Conservation (phyloP, 2,329 filamentous ascomycete species). For the Claviceps purpurea region DNA sequence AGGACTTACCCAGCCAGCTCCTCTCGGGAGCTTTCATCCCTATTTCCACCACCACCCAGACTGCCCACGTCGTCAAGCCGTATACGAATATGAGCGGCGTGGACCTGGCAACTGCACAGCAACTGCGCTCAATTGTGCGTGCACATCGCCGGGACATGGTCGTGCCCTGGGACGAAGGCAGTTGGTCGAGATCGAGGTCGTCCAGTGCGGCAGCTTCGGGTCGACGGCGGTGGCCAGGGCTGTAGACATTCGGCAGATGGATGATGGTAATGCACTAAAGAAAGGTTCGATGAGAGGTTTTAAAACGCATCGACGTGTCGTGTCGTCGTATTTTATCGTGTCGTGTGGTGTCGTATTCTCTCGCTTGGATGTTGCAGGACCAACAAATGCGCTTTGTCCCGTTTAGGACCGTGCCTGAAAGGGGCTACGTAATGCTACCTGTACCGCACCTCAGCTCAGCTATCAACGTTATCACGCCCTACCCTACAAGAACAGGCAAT, state of each 20-base stretch:
- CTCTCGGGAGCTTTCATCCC: constrained; percentile 42
- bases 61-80: constrained; percentile 79
- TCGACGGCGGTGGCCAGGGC: background rate
- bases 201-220: constrained; percentile 7
- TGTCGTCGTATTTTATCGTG: background rate
- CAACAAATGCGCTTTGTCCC: no score
- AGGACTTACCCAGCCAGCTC: constrained; percentile 39
- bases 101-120: constrained; percentile 66
- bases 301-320: background rate
- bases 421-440: no score
- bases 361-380: no score
- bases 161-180: constrained; percentile 6
- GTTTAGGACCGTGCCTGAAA: no score
- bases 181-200: constrained; percentile 6
- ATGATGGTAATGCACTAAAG: background rate
- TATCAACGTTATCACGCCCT: no score
- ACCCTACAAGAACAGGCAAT: no score
- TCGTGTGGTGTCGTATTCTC: background rate
- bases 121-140: constrained; percentile 64
- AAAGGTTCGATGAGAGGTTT: background rate
- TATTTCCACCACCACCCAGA: constrained; percentile 72
- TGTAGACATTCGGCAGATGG: background rate
- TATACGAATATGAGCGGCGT: constrained; percentile 88
- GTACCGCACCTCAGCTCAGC: no score
- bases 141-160: constrained; percentile 49